Evolutionary conservation across 306 rosid species (phyloP).

Genomic region (Pyrus communis): DNA sequence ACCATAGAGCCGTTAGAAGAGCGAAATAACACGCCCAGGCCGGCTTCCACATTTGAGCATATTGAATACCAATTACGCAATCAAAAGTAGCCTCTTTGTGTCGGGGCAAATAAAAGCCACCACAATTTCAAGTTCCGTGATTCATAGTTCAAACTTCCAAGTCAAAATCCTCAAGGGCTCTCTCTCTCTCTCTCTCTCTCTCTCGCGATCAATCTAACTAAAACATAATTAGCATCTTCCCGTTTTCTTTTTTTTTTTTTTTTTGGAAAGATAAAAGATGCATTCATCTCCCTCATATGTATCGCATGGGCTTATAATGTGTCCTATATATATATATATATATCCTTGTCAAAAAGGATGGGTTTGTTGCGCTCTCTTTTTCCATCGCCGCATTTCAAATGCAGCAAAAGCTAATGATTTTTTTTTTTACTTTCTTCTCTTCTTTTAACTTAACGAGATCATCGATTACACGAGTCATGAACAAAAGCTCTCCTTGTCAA

Average conservation of each 20-base stretch:
- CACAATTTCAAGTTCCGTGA: background rate
- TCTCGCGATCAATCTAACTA: background rate
- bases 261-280: background rate
- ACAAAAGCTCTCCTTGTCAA: too few relatives aligned
- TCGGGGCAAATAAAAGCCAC: background rate
- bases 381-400: conserved; percentile 13
- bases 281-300: background rate
- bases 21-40: too few relatives aligned
- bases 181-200: background rate
- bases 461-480: too few relatives aligned
- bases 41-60: background rate
- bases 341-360: background rate
- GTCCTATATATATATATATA: background rate
- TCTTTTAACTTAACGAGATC: background rate
- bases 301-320: background rate
- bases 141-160: background rate
- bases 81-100: background rate
- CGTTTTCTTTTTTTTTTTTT: background rate
- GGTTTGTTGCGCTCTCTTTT: conserved; percentile 18
- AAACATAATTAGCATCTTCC: background rate
- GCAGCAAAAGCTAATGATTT: background rate
- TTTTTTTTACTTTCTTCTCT: background rate
- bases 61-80: background rate
- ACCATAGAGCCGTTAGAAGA: too few relatives aligned
- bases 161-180: background rate